Evolutionary conservation across 2,329 filamentous ascomycete genomes (phyloP).

Genomic region (Phialophora tarda): DNA sequence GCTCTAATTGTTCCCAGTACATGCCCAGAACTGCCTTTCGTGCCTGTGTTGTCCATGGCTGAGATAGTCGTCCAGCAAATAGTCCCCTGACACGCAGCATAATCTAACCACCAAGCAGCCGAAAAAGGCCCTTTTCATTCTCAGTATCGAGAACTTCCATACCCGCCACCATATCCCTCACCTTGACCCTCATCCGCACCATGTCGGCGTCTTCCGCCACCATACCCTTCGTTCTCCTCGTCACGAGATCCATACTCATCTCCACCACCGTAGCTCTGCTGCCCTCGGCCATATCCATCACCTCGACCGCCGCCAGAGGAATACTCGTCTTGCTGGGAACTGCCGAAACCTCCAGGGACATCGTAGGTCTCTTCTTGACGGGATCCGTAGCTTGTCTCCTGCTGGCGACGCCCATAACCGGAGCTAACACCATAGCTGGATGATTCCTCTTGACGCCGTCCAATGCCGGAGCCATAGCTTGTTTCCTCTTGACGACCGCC

Average conservation of each 20-base stretch:
- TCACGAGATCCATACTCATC: slow-evolving; percentile 23
- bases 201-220: slow-evolving; percentile 12
- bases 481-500: slow-evolving; percentile 13
- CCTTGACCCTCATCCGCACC: slow-evolving; percentile 22
- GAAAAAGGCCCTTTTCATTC: background rate
- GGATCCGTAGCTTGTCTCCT: slow-evolving; percentile 17
- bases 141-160: slow-evolving; percentile 25
- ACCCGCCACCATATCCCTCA: slow-evolving; percentile 21
- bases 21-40: background rate
- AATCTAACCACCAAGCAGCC: background rate
- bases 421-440: slow-evolving; percentile 6
- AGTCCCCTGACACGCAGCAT: background rate
- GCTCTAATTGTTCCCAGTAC: background rate
- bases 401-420: slow-evolving; percentile 12
- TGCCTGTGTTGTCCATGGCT: background rate
- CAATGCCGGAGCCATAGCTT: slow-evolving; percentile 7
- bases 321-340: slow-evolving; percentile 14
- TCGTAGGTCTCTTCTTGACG: slow-evolving; percentile 20
- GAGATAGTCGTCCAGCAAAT: background rate
- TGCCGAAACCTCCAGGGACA: slow-evolving; percentile 15
- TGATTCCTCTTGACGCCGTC: slow-evolving; percentile 12
- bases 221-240: slow-evolving; percentile 20
- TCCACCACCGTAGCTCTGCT: slow-evolving; percentile 13
- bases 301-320: slow-evolving; percentile 13
- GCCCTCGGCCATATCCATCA: slow-evolving; percentile 8